Evolutionary conservation across 2,329 filamentous ascomycete species (phyloP), one percentile per base, ranked within the genome.

Genomic region (Chaetomiaceae sp.): DNA sequence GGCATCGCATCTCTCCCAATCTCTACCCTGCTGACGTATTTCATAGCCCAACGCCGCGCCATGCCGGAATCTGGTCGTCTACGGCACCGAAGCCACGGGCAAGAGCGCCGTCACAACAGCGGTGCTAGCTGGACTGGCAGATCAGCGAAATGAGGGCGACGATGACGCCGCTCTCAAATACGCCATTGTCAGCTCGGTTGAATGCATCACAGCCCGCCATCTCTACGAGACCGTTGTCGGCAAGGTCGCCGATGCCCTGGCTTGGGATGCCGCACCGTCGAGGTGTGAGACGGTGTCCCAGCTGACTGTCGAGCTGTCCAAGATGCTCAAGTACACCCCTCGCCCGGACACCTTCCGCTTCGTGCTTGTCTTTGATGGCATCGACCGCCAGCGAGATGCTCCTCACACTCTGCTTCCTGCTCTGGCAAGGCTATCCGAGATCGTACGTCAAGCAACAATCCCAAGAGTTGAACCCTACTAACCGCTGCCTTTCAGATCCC

Each of bases 71-170:
- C 67, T 96, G 10, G 82, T 96, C 19, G 68, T 95, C 43, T 84
- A 97, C 66, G 93, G 93, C 44, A 81, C 90, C 25, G 84, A 91
- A 62, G 86, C 89, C 2, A 95, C 91, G 0, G 92, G 90, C 35
- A 97, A 97, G 71, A 88, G 83, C 27, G 79, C 81, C 42, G 77
- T 96, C 44, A 74, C 85, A 3, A 74, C 75, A 50, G 74, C 77
- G 3, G 76, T 89, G 14, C 76, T 95, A 2, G 64, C 76, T 23
- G 62, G 65, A 1, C 70, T 79, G 12, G 62, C 51, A 25, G 20
- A 33, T 19, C 44, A 50, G 7, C 8, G 74, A 33, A n/a, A 27
- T 12, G 25, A 27, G 6, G 6, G 81, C 3, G 75, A 78, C 42
- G 61, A 60, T 5, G 30, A 44, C 17, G 37, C 58, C 5, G 73